Conservation (phyloP, 2,329 filamentous ascomycete species). For the Biscogniauxia marginata region DNA sequence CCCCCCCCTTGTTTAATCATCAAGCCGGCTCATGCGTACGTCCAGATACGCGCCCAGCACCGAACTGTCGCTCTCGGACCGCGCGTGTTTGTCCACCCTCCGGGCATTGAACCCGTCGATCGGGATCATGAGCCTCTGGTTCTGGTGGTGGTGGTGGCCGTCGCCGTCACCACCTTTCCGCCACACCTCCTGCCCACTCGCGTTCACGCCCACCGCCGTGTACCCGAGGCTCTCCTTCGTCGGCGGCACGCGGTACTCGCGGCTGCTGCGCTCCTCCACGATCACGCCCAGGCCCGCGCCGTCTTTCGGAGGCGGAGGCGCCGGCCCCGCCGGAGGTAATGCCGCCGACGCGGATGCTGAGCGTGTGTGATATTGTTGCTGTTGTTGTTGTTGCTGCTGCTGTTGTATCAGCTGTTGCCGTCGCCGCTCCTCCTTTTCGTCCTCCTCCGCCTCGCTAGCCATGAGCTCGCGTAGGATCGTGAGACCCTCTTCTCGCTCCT, state of each 20-base stretch:
- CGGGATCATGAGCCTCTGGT: neutral
- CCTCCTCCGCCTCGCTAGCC: slow-evolving; percentile 20
- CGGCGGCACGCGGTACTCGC: slow-evolving; percentile 8
- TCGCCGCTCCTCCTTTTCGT: slow-evolving; percentile 5
- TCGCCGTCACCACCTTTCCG: slow-evolving; percentile 4
- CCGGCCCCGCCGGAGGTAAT: neutral
- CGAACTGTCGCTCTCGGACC: slow-evolving; percentile 27
- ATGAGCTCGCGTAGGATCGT: slow-evolving; percentile 27
- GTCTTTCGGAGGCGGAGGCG: slow-evolving; percentile 6
- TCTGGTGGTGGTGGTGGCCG: slow-evolving; percentile 1
- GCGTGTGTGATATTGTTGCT: slow-evolving; percentile 5
- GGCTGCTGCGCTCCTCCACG: slow-evolving; percentile 18
- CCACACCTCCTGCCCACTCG: neutral
- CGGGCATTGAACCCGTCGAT: neutral
- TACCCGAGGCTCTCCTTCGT: slow-evolving; percentile 1
- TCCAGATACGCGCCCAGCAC: slow-evolving; percentile 28
- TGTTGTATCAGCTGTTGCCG: slow-evolving; percentile 15
- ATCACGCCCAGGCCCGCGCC: slow-evolving; percentile 17
- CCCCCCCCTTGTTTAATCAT: neutral
- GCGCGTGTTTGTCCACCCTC: slow-evolving; percentile 13
- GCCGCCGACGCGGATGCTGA: neutral
- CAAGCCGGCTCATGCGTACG: slow-evolving; percentile 18
- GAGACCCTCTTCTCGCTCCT: slow-evolving; percentile 27
- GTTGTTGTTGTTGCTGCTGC: slow-evolving; percentile 6
- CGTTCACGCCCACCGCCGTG: neutral